Conservation (phyloP, 2,329 filamentous ascomycete genomes). For the Leptographium procerum region DNA sequence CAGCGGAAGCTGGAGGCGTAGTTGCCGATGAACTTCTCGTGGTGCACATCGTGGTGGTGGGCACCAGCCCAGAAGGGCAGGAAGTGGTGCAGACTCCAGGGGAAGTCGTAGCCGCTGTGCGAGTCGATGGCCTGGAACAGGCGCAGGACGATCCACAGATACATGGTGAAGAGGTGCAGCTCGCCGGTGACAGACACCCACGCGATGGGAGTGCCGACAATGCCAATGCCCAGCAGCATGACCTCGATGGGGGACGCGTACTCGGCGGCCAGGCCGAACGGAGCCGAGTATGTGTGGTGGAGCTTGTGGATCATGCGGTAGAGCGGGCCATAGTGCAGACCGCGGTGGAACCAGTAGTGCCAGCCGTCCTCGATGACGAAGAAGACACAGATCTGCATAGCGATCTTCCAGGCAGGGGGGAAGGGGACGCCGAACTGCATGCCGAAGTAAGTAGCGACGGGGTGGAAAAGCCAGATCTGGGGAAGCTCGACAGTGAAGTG, state of each 20-base stretch:
- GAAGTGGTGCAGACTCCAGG: conserved; percentile 86
- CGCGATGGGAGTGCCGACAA: conserved; percentile 69
- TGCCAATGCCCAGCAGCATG: conserved; percentile 84
- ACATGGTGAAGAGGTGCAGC: conserved; percentile 95
- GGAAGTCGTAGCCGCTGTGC: conserved; percentile 96
- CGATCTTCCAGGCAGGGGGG: conserved; percentile 74
- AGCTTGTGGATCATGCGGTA: conserved; percentile 99
- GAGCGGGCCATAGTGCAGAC: conserved; percentile 84
- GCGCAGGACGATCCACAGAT: conserved; percentile 84
- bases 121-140: conserved; percentile 97
- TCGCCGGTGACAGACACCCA: conserved; percentile 77
- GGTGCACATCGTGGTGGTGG: conserved; percentile 91
- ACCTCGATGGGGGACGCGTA: conserved; percentile 97
- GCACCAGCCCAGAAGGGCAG: conserved; percentile 97
- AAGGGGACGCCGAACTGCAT: conserved; percentile 84
- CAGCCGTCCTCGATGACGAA: conserved; percentile 94
- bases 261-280: conserved; percentile 91
- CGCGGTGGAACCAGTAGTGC: conserved; percentile 96
- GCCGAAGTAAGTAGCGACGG: conserved; percentile 84
- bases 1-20: conserved; percentile 96
- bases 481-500: conserved; percentile 98
- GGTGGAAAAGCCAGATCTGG: conserved; percentile 99
- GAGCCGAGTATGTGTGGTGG: conserved; percentile 96
- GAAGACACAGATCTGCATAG: conserved; percentile 82
- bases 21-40: conserved; percentile 98